A percentile compares a stretch with the other conserved stretches of the same genome.
Evolutionary conservation across 306 rosid species (phyloP).

Genomic region (Sechiopsis laciniata): DNA sequence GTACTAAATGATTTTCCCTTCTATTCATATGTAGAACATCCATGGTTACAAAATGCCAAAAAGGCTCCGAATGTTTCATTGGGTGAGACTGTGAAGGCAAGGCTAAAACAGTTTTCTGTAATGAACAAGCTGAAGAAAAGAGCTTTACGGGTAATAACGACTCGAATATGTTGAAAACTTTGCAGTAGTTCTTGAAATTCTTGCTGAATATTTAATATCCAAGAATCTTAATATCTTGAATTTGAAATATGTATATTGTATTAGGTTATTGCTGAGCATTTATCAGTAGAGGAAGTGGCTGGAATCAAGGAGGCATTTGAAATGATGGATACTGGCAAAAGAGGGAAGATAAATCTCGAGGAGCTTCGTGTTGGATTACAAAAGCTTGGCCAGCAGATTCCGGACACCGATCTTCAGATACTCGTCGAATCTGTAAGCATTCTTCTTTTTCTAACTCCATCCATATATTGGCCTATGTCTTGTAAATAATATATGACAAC

Average conservation of each 20-base stretch:
- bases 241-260: slow-evolving; percentile 3
- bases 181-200: neutral
- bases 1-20: neutral
- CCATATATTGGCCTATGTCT: neutral
- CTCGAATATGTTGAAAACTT: neutral
- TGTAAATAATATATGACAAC: neutral
- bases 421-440: slow-evolving; percentile 50
- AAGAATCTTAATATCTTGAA: neutral
- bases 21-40: slow-evolving; percentile 37
- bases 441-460: neutral
- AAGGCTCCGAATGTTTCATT: slow-evolving; percentile 56
- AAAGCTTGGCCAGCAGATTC: slow-evolving; percentile 49
- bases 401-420: slow-evolving; percentile 49
- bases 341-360: slow-evolving; percentile 43
- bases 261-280: slow-evolving; percentile 55
- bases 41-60: slow-evolving; percentile 54
- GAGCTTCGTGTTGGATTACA: slow-evolving; percentile 48
- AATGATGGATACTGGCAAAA: slow-evolving; percentile 39
- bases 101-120: slow-evolving; percentile 52
- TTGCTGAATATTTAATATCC: neutral
- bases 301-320: slow-evolving; percentile 54
- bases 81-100: slow-evolving; percentile 57
- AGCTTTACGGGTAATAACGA: slow-evolving; percentile 46
- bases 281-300: slow-evolving; percentile 58
- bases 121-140: slow-evolving; percentile 61